phyloP scores from a whole-genome alignment of 176 grass and related monocot species.

The Carex pumila region DNA sequence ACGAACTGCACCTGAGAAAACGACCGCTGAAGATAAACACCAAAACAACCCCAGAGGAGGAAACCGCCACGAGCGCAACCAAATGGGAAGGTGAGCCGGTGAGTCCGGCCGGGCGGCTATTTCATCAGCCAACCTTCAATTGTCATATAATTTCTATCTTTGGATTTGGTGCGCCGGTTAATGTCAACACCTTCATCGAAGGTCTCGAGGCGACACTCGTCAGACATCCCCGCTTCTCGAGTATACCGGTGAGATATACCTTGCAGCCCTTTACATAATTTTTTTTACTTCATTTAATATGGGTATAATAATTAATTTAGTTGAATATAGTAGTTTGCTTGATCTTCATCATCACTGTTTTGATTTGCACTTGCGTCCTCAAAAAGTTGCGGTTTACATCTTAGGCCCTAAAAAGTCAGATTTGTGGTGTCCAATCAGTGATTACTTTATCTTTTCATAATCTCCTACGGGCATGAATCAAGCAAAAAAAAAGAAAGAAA shows the following conservation, averaged over 20 bases:
- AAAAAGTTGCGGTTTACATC: background rate
- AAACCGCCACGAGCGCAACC: background rate
- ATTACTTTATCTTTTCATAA: background rate
- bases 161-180: slow-evolving; percentile 31
- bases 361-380: background rate
- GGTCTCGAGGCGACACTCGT: slow-evolving; percentile 51
- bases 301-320: background rate
- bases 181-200: slow-evolving; percentile 29
- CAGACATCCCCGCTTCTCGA: slow-evolving; percentile 70
- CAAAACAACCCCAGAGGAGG: background rate
- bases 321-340: background rate
- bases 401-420: background rate
- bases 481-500: too few relatives aligned
- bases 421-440: background rate
- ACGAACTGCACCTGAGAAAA: background rate
- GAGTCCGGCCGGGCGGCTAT: slow-evolving; percentile 75
- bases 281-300: background rate
- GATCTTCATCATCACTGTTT: background rate
- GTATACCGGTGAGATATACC: slow-evolving; percentile 48
- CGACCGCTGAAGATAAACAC: background rate
- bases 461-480: too few relatives aligned
- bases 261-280: background rate
- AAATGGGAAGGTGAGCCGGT: slow-evolving; percentile 31
- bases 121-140: slow-evolving; percentile 56
- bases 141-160: slow-evolving; percentile 71